These are phyloP conservation scores for Beauveria asiatica DNA, from an alignment of 2,329 filamentous ascomycete species.

Conservation along the genomic window DNA sequence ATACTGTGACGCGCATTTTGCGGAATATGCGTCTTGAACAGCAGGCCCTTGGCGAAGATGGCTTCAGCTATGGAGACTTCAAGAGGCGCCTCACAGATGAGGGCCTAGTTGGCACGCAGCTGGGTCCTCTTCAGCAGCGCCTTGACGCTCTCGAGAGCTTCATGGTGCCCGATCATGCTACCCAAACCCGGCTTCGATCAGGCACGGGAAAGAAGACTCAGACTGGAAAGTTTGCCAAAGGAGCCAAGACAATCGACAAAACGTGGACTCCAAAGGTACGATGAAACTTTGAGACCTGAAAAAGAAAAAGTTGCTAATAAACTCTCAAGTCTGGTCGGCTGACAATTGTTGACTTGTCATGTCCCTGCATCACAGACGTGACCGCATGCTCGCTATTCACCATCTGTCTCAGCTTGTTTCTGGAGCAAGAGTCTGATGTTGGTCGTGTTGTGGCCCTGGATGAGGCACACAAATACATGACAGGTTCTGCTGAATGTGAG, in stretches of 20 bases:
- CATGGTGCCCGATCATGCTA: constrained; percentile 27
- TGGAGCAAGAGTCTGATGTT: constrained; percentile 38
- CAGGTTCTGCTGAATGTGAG: constrained; percentile 40
- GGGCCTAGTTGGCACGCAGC: constrained; percentile 33
- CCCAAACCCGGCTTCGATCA: neutral
- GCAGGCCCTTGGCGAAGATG: constrained; percentile 20
- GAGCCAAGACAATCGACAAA: neutral
- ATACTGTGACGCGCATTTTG: constrained; percentile 46
- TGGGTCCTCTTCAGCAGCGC: constrained; percentile 47
- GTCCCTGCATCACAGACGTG: constrained; percentile 55
- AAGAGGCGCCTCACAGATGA: constrained; percentile 17
- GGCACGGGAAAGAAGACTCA: neutral
- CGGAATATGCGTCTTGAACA: constrained; percentile 44
- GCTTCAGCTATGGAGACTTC: constrained; percentile 45
- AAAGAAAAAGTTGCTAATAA: neutral
- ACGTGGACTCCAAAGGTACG: constrained; percentile 8
- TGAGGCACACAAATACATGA: constrained; percentile 69
- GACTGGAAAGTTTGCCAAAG: neutral
- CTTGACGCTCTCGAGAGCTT: constrained; percentile 58
- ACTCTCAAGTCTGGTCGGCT: constrained; percentile 36
- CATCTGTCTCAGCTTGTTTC: constrained; percentile 55
- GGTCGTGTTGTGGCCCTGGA: constrained; percentile 60
- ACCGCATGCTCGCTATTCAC: constrained; percentile 63
- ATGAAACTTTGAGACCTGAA: fast-evolving
- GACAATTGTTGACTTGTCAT: constrained; percentile 62